A percentile compares a stretch with the other conserved stretches of the same genome.
Evolutionary conservation across 176 grass and related monocot genomes (phyloP).

Genomic region (Hordeum vulgare): DNA sequence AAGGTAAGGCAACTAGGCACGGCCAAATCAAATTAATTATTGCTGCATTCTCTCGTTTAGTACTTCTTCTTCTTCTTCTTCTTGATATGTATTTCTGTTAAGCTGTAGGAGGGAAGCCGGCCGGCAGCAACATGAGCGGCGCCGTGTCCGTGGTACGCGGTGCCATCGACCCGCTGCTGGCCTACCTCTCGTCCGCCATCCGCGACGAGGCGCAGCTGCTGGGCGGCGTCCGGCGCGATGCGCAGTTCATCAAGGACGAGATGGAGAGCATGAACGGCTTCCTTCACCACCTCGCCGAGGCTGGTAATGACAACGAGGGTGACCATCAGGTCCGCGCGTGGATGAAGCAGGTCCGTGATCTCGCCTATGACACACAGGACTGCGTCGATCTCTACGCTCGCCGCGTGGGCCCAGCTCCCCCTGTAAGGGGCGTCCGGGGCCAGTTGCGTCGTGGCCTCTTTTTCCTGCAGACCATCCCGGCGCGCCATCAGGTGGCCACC

Average conservation of each 20-base stretch:
- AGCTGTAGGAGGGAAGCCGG: not conserved
- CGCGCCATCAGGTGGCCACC: not conserved
- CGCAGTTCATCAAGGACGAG: slow-evolving; percentile 18
- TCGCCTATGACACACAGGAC: not conserved
- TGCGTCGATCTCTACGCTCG: not conserved
- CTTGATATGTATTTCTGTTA: not conserved
- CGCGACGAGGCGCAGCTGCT: slow-evolving; percentile 9
- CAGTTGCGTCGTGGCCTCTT: not conserved
- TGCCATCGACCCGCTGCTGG: slow-evolving; percentile 8
- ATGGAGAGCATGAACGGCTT: slow-evolving; percentile 23
- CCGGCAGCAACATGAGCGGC: not conserved
- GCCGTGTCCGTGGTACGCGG: not conserved
- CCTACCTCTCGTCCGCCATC: not conserved
- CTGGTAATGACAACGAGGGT: not conserved
- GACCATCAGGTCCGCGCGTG: slow-evolving; percentile 11
- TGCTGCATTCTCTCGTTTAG: not conserved
- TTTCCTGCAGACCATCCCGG: not conserved
- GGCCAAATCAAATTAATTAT: not conserved
- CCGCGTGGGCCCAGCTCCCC: not conserved
- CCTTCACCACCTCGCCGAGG: not conserved
- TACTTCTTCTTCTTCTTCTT: no score
- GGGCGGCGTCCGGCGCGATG: not conserved
- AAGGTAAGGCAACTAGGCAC: not conserved
- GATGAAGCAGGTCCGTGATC: slow-evolving; percentile 14
- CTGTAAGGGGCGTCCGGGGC: not conserved